Evolutionary conservation across 441 rosid species (phyloP).

Genomic region (Sinapis alba): DNA sequence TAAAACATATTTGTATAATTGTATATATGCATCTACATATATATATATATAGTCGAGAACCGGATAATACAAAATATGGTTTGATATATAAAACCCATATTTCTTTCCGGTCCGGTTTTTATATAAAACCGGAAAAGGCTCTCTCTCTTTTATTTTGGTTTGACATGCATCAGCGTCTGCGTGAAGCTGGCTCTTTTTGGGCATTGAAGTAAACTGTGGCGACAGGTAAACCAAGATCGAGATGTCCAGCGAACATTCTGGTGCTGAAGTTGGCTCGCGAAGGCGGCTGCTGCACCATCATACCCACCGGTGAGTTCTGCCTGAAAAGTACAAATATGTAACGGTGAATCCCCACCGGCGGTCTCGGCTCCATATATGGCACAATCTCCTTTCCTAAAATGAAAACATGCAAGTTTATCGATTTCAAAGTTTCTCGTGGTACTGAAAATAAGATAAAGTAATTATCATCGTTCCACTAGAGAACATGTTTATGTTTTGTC

Average conservation of each 20-base stretch:
- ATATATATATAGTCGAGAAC: conserved; percentile 18
- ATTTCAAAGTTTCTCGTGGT: background rate
- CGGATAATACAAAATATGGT: conserved; percentile 28
- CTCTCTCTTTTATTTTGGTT: background rate
- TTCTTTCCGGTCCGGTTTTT: background rate
- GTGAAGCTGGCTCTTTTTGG: conserved; percentile 79
- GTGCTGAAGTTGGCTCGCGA: conserved; percentile 76
- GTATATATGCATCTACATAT: conserved; percentile 15
- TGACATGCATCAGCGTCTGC: conserved; percentile 53
- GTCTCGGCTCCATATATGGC: conserved; percentile 69
- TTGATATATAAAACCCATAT: conserved; percentile 29
- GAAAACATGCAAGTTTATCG: background rate
- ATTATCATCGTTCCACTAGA: background rate
- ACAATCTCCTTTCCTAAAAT: conserved; percentile 69
- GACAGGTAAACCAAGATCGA: conserved; percentile 73
- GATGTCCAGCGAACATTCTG: conserved; percentile 58
- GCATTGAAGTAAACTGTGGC: conserved; percentile 81
- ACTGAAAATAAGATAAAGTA: background rate
- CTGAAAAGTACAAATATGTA: conserved; percentile 71
- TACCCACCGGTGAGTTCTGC: conserved; percentile 65
- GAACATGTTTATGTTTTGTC: background rate
- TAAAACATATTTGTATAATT: conserved; percentile 6
- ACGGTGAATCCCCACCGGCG: conserved; percentile 91
- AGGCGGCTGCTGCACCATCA: conserved; percentile 60
- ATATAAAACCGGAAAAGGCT: background rate